phyloP scores from a whole-genome alignment of 2,329 filamentous ascomycete genomes.

The Daldinia eschscholtzii region DNA sequence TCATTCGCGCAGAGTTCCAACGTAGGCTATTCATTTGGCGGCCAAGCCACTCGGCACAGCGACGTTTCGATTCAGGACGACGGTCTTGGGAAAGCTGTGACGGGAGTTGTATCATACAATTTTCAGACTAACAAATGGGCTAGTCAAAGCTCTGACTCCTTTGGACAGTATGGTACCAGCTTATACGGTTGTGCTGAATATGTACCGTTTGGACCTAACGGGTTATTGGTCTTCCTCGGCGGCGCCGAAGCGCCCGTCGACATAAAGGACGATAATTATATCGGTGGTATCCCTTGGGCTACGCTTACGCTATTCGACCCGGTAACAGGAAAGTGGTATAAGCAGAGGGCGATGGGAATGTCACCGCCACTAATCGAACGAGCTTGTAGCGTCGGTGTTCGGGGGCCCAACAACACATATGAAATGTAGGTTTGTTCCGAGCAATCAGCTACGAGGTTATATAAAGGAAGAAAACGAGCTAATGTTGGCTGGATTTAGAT shows the following conservation, averaged over 20 bases:
- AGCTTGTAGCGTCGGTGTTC: conserved; percentile 54
- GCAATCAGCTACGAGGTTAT: neutral
- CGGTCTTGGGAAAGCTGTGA: conserved; percentile 46
- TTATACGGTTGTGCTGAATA: conserved; percentile 51
- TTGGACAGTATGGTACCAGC: conserved; percentile 48
- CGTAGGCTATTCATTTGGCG: conserved; percentile 53
- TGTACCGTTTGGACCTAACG: conserved; percentile 53
- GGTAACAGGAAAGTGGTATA: conserved; percentile 53
- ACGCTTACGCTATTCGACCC: conserved; percentile 53
- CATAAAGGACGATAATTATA: conserved; percentile 37
- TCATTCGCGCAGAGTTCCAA: conserved; percentile 48
- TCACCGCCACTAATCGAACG: conserved; percentile 48
- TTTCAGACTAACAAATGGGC: conserved; percentile 51
- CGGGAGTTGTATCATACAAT: conserved; percentile 52
- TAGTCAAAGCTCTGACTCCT: conserved; percentile 50
- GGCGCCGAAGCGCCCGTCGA: conserved; percentile 48
- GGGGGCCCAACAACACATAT: conserved; percentile 53
- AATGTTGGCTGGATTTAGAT: conserved; percentile 45
- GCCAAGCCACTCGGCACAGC: conserved; percentile 45
- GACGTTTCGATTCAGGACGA: conserved; percentile 46
- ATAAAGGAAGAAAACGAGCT: conserved; percentile 12
- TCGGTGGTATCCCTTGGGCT: conserved; percentile 47
- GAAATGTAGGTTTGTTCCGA: conserved; percentile 51
- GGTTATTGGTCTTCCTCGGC: conserved; percentile 53
- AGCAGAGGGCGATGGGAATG: conserved; percentile 52